phyloP scores from a whole-genome alignment of 2,329 filamentous ascomycete species.

The Colletotrichum nymphaeae region DNA sequence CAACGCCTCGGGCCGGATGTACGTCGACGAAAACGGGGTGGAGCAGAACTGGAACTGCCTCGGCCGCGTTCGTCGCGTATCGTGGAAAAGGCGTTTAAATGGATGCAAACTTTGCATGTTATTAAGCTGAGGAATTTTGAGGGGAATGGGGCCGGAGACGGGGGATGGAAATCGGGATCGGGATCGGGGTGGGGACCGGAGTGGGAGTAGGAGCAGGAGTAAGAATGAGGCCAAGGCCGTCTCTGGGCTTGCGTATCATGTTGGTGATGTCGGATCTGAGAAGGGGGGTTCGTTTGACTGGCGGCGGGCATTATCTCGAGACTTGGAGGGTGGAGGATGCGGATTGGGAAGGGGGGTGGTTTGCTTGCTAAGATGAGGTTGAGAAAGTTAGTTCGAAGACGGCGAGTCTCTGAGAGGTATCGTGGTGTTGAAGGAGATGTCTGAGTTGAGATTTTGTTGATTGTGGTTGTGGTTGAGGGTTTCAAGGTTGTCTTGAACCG shows the following conservation, averaged over 20 bases:
- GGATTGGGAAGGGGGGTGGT: neutral
- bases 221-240: neutral
- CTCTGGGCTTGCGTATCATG: neutral
- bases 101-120: slow-evolving; percentile 9
- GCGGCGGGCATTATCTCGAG: neutral
- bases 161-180: neutral
- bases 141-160: slow-evolving; percentile 30
- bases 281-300: neutral
- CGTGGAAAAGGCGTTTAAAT: neutral
- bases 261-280: neutral
- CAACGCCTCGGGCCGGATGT: neutral
- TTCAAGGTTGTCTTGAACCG: neutral
- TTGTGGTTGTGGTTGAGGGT: neutral
- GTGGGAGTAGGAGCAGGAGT: neutral
- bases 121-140: slow-evolving; percentile 7
- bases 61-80: slow-evolving; percentile 10
- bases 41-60: slow-evolving; percentile 1
- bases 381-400: neutral
- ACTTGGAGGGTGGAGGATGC: neutral
- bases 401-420: neutral
- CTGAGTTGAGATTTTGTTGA: neutral
- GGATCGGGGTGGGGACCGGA: neutral
- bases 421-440: neutral
- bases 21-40: slow-evolving; percentile 2
- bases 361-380: neutral